Percentiles rank a stretch among this genome's conserved stretches.
Evolutionary conservation across 768 basidiomycete species (phyloP).

Genomic region (Boletus sp.): DNA sequence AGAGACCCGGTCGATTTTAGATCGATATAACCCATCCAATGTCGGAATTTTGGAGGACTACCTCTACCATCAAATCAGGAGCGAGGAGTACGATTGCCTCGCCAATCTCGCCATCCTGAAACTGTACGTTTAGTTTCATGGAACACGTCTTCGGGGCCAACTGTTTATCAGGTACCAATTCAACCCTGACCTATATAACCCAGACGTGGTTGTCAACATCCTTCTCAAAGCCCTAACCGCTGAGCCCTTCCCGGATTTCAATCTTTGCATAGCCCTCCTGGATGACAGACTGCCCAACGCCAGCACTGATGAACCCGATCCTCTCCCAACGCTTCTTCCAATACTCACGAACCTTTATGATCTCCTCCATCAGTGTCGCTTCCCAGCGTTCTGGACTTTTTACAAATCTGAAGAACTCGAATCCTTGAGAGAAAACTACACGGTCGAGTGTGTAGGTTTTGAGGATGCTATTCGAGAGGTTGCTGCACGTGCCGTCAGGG

Average conservation of each 20-base stretch:
- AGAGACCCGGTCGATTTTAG: constrained; percentile 39
- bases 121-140: constrained; percentile 49
- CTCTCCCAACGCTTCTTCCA: constrained; percentile 68
- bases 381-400: constrained; percentile 80
- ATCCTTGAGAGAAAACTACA: constrained; percentile 79
- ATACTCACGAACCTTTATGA: constrained; percentile 63
- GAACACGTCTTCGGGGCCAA: not conserved
- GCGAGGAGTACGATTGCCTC: constrained; percentile 89
- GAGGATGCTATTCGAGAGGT: constrained; percentile 81
- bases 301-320: constrained; percentile 77
- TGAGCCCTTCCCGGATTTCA: constrained; percentile 88
- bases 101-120: constrained; percentile 95
- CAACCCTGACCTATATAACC: constrained; percentile 89
- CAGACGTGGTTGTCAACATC: constrained; percentile 91
- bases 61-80: constrained; percentile 89
- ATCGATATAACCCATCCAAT: constrained; percentile 97
- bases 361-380: constrained; percentile 79
- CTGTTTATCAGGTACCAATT: constrained; percentile 77
- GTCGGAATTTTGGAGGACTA: constrained; percentile 94
- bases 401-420: constrained; percentile 73
- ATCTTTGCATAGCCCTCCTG: constrained; percentile 89
- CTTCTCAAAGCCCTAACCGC: constrained; percentile 89
- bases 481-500: constrained; percentile 71
- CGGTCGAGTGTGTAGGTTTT: constrained; percentile 78
- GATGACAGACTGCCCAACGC: constrained; percentile 63